Evolutionary conservation across 2,329 filamentous ascomycete genomes (phyloP).

Genomic region (Parastagonospora avenae): DNA sequence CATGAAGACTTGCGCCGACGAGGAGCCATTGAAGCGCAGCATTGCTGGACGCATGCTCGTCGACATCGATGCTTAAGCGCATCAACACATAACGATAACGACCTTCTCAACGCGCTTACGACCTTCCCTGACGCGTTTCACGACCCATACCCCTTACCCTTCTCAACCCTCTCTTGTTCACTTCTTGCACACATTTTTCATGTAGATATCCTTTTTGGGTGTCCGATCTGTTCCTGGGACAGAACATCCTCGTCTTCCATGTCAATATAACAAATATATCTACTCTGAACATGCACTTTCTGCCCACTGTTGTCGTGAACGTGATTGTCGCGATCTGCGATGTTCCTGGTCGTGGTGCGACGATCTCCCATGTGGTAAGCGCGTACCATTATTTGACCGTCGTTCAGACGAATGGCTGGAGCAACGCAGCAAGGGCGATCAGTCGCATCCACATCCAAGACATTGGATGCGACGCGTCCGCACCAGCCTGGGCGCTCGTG

Average conservation of each 20-base stretch:
- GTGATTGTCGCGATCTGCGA: too few relatives aligned
- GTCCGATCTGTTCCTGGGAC: background rate
- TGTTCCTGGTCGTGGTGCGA: too few relatives aligned
- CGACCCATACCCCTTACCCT: background rate
- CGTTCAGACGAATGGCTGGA: too few relatives aligned
- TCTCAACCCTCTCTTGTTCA: background rate
- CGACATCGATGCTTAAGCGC: conserved; percentile 5
- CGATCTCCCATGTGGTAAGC: too few relatives aligned
- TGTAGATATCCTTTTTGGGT: conserved; percentile 1
- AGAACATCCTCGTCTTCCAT: background rate
- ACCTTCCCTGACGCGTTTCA: background rate
- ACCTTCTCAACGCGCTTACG: background rate
- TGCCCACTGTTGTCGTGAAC: too few relatives aligned
- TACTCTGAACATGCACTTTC: background rate
- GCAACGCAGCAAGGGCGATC: too few relatives aligned
- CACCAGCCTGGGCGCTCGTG: too few relatives aligned
- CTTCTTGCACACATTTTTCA: background rate
- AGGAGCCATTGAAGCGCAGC: conserved; percentile 26
- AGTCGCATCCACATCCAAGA: too few relatives aligned
- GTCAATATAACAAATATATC: background rate
- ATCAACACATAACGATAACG: background rate
- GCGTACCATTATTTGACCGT: too few relatives aligned
- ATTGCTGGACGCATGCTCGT: conserved; percentile 26
- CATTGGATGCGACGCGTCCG: too few relatives aligned
- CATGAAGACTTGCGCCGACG: conserved; percentile 28